Evolutionary conservation across 371 early-diverging fungal genomes (phyloP), one percentile per base, ranked within the genome.

Genomic region (Syncephalastrum monosporum): DNA sequence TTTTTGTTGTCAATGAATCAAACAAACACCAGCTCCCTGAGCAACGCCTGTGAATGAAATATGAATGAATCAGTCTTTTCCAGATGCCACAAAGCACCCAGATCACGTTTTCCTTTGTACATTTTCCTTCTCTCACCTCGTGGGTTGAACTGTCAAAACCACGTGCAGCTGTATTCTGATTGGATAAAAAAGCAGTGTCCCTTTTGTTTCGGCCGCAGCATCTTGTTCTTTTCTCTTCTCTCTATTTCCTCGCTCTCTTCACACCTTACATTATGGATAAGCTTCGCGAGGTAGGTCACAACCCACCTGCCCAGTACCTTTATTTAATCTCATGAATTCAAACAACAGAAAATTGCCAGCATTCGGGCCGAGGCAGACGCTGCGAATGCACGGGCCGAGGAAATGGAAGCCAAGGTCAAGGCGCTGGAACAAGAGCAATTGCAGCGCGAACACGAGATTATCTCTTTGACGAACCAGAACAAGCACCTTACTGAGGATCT

Each of bases 291-390:
- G 75, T 75, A 67, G 48, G 42, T 6, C 23, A 17, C 2, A 17
- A 21, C 10, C 16, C 19, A 50, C 33, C 42, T 27, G 4, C 45
- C 3, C 8, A 41, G 38, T 15, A 17, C 15, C 3, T 10, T 38
- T 13, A 47, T 51, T 24, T 21, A 52, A 38, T 2, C 17, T 3
- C 17, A 23, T 38, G 3, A 6, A 21, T 19, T 27, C 21, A 24
- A 29, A 15, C 0, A 15, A 16, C 25, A 17, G 91, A 89, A 86
- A 83, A 72, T 91, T 59, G 67, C 68, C 42, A 57, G 25, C 47
- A 71, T 89, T 56, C 89, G 91, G 41, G 79, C 80, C 38, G 88
- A 90, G 68, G 82, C 84, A 43, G 91, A 92, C 16, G 81, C 72
- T 14, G 86, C 87, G 56, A 69, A 69, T 56, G 80, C 74, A 47